Base-by-base conservation (phyloP, 106 monocot species). In the Allium fistulosum region DNA sequence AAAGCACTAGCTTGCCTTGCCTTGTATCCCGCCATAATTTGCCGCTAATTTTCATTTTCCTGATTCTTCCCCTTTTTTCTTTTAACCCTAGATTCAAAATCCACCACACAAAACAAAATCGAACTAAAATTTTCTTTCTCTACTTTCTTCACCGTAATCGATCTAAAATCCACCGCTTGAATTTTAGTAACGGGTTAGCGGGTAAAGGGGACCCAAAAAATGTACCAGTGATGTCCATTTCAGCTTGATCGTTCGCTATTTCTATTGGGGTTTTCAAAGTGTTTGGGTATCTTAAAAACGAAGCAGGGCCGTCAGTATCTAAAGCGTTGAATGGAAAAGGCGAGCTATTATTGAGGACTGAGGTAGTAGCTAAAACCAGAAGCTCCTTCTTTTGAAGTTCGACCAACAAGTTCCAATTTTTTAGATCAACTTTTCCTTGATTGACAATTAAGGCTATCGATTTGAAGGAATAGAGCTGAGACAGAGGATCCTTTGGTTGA, bases 251-350 rank as follows among this genome's bases (percentile, higher is more conserved):
- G 48, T 75, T 73, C 48, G 97, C 97, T 69, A 88, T 92, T 27
- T 82, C 86, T 75, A 97, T 97, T 16, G 97, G 78, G 70, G 86
- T 87, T 55, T 84, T 79, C 75, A 97, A 88, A 61, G 89, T 17
- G 76, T 67, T 83, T 28, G 84, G 81, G 75, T 59, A 83, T 52
- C 99, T 92, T 37, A 88, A 83, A 83, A 99, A 83, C 56, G 83
- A 77, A 28, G 85, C 85, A 18, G 75, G 74, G 62, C 73, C 26
- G 72, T 62, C 63, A 65, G 58, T 52, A 84, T 73, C 61, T 57
- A 52, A 68, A 55, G 87, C 71, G 68, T 67, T 61, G 67, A 80
- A 84, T 17, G 99, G 99, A 57, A 99, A 66, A 5, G 69, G 26
- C 46, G 79, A 86, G 69, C 79, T 85, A 53, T 85, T 82, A 50